phyloP scores from a whole-genome alignment of 768 basidiomycete species.

The Hygrocybe punicea region DNA sequence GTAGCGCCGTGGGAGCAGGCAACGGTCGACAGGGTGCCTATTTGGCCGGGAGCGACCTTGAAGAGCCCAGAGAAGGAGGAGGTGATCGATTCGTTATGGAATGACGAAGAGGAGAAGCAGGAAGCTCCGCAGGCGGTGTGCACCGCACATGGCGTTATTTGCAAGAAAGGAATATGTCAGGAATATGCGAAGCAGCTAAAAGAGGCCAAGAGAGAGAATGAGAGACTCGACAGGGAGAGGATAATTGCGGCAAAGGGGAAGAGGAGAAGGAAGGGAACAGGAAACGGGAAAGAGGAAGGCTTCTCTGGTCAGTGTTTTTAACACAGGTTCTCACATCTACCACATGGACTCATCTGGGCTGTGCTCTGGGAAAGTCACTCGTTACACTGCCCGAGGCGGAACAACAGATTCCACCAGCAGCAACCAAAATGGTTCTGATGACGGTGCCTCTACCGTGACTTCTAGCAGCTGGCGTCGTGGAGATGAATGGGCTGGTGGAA shows the following conservation, averaged over 20 bases:
- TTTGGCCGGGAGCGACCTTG: background rate
- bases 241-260: conserved; percentile 10
- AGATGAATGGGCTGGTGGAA: background rate
- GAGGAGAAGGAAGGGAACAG: background rate
- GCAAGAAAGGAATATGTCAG: conserved; percentile 39
- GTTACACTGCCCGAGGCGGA: background rate
- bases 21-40: background rate
- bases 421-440: background rate
- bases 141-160: conserved; percentile 27
- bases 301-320: background rate
- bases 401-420: background rate
- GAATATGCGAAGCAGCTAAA: conserved; percentile 30
- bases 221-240: conserved; percentile 25
- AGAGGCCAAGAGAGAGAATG: conserved; percentile 26
- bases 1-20: conserved; percentile 8
- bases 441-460: background rate
- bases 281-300: background rate
- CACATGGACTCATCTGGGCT: background rate
- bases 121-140: conserved; percentile 21
- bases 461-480: background rate
- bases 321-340: background rate
- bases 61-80: conserved; percentile 24
- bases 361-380: background rate
- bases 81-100: conserved; percentile 1
- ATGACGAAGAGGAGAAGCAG: conserved; percentile 11